A percentile compares a stretch with the other conserved stretches of the same genome.
phyloP scores from a whole-genome alignment of 345 rosid species.

The Schrenkiella parvula region DNA sequence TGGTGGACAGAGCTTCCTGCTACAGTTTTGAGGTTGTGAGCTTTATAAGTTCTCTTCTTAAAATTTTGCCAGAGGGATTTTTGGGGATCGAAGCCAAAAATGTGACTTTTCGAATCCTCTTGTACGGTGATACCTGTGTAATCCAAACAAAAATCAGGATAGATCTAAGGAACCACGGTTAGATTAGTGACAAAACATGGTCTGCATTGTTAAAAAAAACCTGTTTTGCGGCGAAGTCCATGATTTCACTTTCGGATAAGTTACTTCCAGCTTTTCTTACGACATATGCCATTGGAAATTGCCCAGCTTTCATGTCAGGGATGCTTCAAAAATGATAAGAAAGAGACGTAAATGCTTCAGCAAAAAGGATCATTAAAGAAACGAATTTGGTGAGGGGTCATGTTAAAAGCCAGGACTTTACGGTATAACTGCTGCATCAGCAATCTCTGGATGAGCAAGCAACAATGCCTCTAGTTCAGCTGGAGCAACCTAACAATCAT shows the following conservation, averaged over 20 bases:
- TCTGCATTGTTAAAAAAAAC: conserved; percentile 5
- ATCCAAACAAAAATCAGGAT: background rate
- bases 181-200: background rate
- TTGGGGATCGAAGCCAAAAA: conserved; percentile 63
- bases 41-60: conserved; percentile 72
- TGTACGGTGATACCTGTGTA: conserved; percentile 32
- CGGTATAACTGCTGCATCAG: conserved; percentile 54
- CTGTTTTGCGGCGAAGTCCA: conserved; percentile 26
- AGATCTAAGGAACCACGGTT: background rate
- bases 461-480: conserved; percentile 54
- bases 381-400: conserved; percentile 1
- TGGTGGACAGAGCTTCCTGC: conserved; percentile 16
- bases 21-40: conserved; percentile 42
- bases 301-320: conserved; percentile 31
- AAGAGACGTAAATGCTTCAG: background rate
- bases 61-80: conserved; percentile 76
- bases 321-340: conserved; percentile 9
- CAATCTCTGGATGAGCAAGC: conserved; percentile 42
- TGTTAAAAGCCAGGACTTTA: conserved; percentile 5
- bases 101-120: conserved; percentile 64
- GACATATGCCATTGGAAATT: conserved; percentile 33
- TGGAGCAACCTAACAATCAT: conserved; percentile 45
- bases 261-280: conserved; percentile 27
- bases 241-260: conserved; percentile 21
- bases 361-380: background rate